Evolutionary conservation across 257 asterid genomes (phyloP).

Genomic region (Ehretia macrophylla): DNA sequence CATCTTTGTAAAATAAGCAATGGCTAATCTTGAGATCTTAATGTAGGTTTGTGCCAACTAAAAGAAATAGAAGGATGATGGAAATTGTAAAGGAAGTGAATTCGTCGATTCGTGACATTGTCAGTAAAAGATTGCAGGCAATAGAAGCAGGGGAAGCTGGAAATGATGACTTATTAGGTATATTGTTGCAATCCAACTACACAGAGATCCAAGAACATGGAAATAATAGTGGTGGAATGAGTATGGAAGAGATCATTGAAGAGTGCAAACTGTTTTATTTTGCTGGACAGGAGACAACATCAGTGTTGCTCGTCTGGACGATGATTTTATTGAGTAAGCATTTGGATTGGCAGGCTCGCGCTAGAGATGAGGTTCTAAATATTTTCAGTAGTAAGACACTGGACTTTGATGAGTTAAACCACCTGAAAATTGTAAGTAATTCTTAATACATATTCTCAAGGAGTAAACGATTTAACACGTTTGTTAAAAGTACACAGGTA

Average conservation of each 20-base stretch:
- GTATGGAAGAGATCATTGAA: slow-evolving; percentile 18
- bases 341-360: slow-evolving; percentile 23
- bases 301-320: slow-evolving; percentile 23
- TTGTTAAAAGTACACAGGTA: no score
- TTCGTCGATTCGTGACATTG: slow-evolving; percentile 26
- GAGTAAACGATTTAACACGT: no score
- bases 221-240: slow-evolving; percentile 18
- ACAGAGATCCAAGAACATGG: slow-evolving; percentile 21
- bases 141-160: slow-evolving; percentile 38
- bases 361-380: slow-evolving; percentile 18
- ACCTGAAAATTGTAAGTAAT: slow-evolving; percentile 15
- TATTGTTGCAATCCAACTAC: slow-evolving; percentile 18
- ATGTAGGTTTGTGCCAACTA: slow-evolving; percentile 46
- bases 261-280: slow-evolving; percentile 28
- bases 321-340: slow-evolving; percentile 19
- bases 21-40: not conserved
- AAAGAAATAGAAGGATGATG: slow-evolving; percentile 34
- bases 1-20: no score
- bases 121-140: slow-evolving; percentile 30
- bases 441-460: not conserved
- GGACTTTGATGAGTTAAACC: slow-evolving; percentile 10
- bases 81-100: slow-evolving; percentile 34
- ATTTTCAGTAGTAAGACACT: slow-evolving; percentile 4
- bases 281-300: slow-evolving; percentile 27
- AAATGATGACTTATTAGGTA: slow-evolving; percentile 23